Evolutionary conservation across 176 grass and related monocot genomes (phyloP), one percentile per base, ranked within the genome.

Genomic region (Oryza australiensis): DNA sequence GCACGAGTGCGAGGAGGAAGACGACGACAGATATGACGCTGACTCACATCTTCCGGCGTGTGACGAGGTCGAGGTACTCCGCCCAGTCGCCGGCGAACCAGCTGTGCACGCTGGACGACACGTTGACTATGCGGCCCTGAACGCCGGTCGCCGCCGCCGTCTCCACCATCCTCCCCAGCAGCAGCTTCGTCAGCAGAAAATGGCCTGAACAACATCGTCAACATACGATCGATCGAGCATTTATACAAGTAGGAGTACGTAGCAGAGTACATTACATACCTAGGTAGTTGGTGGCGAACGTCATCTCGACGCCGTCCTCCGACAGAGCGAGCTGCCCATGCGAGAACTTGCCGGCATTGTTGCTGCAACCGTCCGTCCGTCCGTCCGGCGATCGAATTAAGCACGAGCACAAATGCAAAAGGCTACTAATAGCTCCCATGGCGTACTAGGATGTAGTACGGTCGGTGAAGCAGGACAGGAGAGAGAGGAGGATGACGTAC

Each of bases 321-420:
- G 93, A 88, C 62, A 98, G 84, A 80, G 93, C 89, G 63, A 86
- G 79, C 79, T 93, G 87, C 1, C 94, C 96, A 67, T 95, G 89
- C n/a, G 93, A 95, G 82, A 98, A 98, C 82, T 95, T 98, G 67
- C 96, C 96, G 15, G 96, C 96, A 72, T 98, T 98, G 83, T 98
- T 98, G 85, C 94, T 97, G 90, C 66, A 73, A 24, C 77, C 38
- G 42, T 59, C 34, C 53, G 12, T 5, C 5, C 48, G 16, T 2
- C 14, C 49, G 53, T 55, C 49, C 49, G 49, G 49, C 49, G 55
- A 60, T 60, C 55, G 55, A 60, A 60, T 60, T 60, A 24, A 60
- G 22, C 55, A 60, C 55, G 55, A 7, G n/a, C 22, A n/a, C 55
- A 24, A 24, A 60, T 24, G n/a, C 55, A 60, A 22, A 55, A 7